These are phyloP conservation scores for Hippophae gyantsensis DNA, from an alignment of 306 rosid genomes.

Conservation along the genomic window DNA sequence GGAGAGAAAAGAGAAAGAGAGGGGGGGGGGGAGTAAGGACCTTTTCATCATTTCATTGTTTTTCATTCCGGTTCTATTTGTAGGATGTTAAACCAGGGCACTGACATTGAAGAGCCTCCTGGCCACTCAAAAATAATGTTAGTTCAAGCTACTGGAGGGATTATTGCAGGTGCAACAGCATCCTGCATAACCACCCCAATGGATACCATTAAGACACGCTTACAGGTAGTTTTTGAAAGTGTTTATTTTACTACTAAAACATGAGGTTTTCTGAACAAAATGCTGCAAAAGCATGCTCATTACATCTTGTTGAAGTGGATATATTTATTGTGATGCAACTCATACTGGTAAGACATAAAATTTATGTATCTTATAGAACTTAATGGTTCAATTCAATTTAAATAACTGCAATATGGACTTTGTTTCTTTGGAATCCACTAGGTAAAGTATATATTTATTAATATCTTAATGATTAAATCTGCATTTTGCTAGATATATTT, in stretches of 20 bases:
- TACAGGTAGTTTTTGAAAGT: slow-evolving; percentile 50
- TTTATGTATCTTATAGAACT: too few species aligned
- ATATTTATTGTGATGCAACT: not conserved
- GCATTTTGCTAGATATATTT: too few species aligned
- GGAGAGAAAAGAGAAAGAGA: not conserved
- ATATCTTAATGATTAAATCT: too few species aligned
- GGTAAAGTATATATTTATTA: too few species aligned
- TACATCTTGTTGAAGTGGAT: not conserved
- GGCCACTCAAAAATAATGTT: slow-evolving; percentile 38
- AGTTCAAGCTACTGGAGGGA: slow-evolving; percentile 81
- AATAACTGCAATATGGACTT: too few species aligned
- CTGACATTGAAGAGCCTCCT: slow-evolving; percentile 32
- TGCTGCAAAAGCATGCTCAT: not conserved
- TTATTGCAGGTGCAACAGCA: slow-evolving; percentile 79
- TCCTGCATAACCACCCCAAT: slow-evolving; percentile 80
- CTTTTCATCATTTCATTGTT: not conserved
- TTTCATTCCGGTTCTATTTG: slow-evolving; percentile 11
- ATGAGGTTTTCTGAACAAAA: not conserved
- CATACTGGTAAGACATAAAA: not conserved
- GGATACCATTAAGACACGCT: slow-evolving; percentile 90
- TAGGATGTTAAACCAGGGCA: slow-evolving; percentile 37
- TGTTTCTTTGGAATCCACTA: too few species aligned
- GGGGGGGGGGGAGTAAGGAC: slow-evolving; percentile 4
- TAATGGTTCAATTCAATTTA: too few species aligned
- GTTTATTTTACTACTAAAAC: not conserved